These are phyloP conservation scores for Paraconiothyrium sp. DNA, from an alignment of 2,329 filamentous ascomycete species.

Conservation along the genomic window DNA sequence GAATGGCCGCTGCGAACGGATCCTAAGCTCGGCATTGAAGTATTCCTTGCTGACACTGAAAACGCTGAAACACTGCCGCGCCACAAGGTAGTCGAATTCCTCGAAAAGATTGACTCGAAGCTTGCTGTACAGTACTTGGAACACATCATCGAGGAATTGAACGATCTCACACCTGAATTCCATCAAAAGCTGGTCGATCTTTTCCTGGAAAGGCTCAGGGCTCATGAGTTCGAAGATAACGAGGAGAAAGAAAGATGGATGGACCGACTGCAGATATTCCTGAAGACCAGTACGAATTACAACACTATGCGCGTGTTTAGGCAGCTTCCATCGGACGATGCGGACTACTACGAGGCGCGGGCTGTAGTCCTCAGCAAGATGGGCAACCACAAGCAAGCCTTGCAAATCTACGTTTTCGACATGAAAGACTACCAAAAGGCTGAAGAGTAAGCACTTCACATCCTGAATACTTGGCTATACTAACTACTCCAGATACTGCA, in stretches of 20 bases:
- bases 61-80: conserved; percentile 91
- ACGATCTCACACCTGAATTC: conserved; percentile 84
- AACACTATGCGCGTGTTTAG: conserved; percentile 80
- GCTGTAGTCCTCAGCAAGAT: conserved; percentile 94
- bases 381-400: conserved; percentile 91
- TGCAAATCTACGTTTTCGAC: conserved; percentile 98
- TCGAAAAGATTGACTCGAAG: conserved; percentile 72
- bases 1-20: conserved; percentile 83
- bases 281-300: conserved; percentile 81
- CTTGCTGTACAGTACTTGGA: conserved; percentile 87
- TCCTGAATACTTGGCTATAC: conserved; percentile 5
- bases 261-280: conserved; percentile 75
- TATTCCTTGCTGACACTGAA: conserved; percentile 92
- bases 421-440: conserved; percentile 87
- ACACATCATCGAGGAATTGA: conserved; percentile 87
- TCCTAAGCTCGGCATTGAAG: conserved; percentile 83
- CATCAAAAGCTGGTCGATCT: conserved; percentile 85
- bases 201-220: conserved; percentile 66
- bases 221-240: conserved; percentile 42
- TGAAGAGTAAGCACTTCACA: conserved; percentile 72
- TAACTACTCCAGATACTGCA: conserved; percentile 76
- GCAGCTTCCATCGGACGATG: conserved; percentile 81
- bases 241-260: conserved; percentile 60
- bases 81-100: conserved; percentile 76
- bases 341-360: conserved; percentile 86